phyloP scores from a whole-genome alignment of 2,329 filamentous ascomycete species.

The Sporothrix inflata region DNA sequence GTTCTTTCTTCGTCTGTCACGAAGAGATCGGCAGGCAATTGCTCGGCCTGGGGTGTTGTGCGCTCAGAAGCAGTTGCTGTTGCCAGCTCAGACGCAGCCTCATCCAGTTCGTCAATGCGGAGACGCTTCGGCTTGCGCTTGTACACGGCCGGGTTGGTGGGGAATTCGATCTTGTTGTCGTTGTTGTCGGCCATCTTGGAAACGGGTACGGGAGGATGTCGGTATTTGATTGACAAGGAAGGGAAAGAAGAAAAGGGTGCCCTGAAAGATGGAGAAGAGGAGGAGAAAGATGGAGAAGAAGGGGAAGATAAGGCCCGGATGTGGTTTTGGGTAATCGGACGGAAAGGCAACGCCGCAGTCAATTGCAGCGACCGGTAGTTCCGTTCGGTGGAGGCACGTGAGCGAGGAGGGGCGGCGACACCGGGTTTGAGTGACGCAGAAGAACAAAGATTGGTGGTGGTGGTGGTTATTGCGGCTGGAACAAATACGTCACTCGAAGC shows the following conservation, averaged over 20 bases:
- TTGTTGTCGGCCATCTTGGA: conserved; percentile 22
- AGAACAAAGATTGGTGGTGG: neutral
- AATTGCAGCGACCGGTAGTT: conserved; percentile 10
- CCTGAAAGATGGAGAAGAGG: neutral
- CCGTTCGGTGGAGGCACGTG: conserved; percentile 7
- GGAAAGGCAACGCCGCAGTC: neutral
- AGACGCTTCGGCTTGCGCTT: conserved; percentile 26
- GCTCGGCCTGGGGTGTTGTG: conserved; percentile 27
- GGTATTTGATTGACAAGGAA: neutral
- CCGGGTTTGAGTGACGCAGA: neutral
- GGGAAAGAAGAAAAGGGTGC: neutral
- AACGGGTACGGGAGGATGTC: neutral
- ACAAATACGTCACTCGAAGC: conserved; percentile 21
- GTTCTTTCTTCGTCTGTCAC: conserved; percentile 41
- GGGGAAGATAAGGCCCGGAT: neutral
- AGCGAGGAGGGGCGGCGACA: neutral
- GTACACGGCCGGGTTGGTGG: conserved; percentile 26
- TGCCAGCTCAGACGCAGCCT: conserved; percentile 25
- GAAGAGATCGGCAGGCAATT: conserved; percentile 41
- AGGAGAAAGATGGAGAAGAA: neutral
- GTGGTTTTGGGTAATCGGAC: neutral
- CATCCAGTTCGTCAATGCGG: conserved; percentile 30
- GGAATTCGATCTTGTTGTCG: neutral
- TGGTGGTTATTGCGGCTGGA: conserved; percentile 2
- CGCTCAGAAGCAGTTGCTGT: conserved; percentile 27